Evolutionary conservation across 805 yeast species (phyloP), one percentile per base, ranked within the genome.

Genomic region (Candida golubevii): DNA sequence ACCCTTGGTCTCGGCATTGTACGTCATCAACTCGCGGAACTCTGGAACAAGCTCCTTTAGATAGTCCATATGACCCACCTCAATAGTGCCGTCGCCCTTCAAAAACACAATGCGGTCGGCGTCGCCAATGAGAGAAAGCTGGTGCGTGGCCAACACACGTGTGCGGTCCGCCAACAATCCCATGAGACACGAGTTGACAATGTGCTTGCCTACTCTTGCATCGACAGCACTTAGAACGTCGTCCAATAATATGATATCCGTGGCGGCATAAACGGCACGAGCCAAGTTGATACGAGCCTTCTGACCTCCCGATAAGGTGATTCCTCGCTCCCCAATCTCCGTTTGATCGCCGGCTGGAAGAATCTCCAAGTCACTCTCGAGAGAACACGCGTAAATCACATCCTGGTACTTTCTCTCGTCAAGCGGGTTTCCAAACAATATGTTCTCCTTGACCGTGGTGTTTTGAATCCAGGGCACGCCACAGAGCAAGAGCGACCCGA

Each of bases 281-380:
- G 95, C 95, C 47, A 87, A 66, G 57, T 80, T 79, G 42, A 87
- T 76, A 61, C 95, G 76, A 0, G 95, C 91, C 67, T 87, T 87
- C 61, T 87, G 95, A 41, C 95, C 95, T 44, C 95, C 95, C n/a
- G 91, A 83, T 35, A 87, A 65, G 0, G 93, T 85, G 38, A 87
- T 81, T 56, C 95, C 95, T 60, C 87, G 75, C 60, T 87, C 95
- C 49, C 95, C 95, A 54, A 87, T 85, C 60, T 85, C 86, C 0
- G 95, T 85, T 42, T 63, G 56, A 55, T 88, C 95, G 28, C 91
- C 91, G 33, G 82, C 88, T 8, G 85, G 84, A 30, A 88, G 64
- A 36, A 78, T 72, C 5, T 76, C 75, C 50, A 87, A 70, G 62
- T 87, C 96, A 37, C 74, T 77, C 29, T 68, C 70, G 47, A 87